Percentiles rank a stretch among this genome's conserved stretches.
phyloP scores from a whole-genome alignment of 1,139 yeast species.

The Debaryomyces udenii region DNA sequence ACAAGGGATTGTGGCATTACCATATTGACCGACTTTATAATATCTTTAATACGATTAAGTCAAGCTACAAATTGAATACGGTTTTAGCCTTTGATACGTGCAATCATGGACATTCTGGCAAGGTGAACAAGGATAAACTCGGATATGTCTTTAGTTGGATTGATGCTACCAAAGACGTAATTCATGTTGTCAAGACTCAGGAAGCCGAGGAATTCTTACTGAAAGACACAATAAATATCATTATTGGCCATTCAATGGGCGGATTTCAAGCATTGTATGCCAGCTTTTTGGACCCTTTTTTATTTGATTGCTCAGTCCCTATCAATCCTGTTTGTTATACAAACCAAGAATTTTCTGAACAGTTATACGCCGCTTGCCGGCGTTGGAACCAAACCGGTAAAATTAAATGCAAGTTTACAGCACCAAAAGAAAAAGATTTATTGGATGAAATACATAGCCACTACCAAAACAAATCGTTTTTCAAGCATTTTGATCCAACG shows the following conservation, averaged over 20 bases:
- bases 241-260: constrained; percentile 69
- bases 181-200: constrained; percentile 43
- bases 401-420: constrained; percentile 12
- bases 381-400: constrained; percentile 13
- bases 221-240: constrained; percentile 36
- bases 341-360: constrained; percentile 12
- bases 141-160: constrained; percentile 56
- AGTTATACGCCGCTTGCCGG: constrained; percentile 12
- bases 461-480: constrained; percentile 45
- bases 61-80: constrained; percentile 21
- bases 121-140: constrained; percentile 46
- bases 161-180: constrained; percentile 58
- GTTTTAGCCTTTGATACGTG: constrained; percentile 55
- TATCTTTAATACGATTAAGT: constrained; percentile 11
- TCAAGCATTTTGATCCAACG: constrained; percentile 42
- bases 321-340: constrained; percentile 58
- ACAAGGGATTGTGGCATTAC: constrained; percentile 58
- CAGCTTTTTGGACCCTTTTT: constrained; percentile 44
- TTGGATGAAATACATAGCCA: constrained; percentile 35
- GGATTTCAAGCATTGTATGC: constrained; percentile 53
- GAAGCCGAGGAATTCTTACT: constrained; percentile 30
- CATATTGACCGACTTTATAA: constrained; percentile 45
- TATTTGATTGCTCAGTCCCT: constrained; percentile 51
- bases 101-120: constrained; percentile 61
- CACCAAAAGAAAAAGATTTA: constrained; percentile 18